Evolutionary conservation across 116 monocot genomes (phyloP), one percentile per base, ranked within the genome.

Genomic region (Posidonia oceanica): DNA sequence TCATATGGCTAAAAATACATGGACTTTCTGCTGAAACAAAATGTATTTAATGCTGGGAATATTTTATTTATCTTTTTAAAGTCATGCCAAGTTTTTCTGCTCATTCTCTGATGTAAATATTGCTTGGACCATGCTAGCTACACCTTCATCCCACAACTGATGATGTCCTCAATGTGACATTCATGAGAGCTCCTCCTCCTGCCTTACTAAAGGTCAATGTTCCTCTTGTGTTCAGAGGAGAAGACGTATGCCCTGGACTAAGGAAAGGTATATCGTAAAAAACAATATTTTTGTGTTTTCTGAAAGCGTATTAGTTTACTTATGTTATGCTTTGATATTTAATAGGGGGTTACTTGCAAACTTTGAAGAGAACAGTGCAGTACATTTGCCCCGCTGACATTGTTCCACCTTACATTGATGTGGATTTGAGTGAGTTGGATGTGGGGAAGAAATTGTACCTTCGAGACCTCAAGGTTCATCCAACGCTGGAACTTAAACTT

Each of bases 351-450:
- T 92, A 87, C 64, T 75, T 97, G 69, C 92, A 97, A 68, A 83
- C 89, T 17, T 89, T 97, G 51, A 84, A 83, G 74, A 83, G 97
- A 70, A 92, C 92, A 14, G 89, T 89, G n/a, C 83, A 85, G 39
- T 97, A 83, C 70, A 80, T 92, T 14, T 89, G 97, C 65, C 97
- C 89, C 23, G 92, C 97, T 21, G 97, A 91, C 74, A 89, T 97
- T 38, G 73, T 97, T 54, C 97, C 97, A 39, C 97, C 97, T 4
- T 97, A 92, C 69, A 92, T 97, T 59, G 92, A 97, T 68, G 97
- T 97, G 36, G 97, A 97, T 73, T 59, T 97, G 42, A 97, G 92
- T 39, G 92, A 92, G 42, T 74, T 97, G 69, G 89, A 91, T 79
- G 85, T 85, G 10, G 87, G 85, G 13, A 76, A 89, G 72, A 97